Percentiles rank a stretch among this genome's conserved stretches.
These are phyloP conservation scores for Saksenaea oblongispora DNA, from an alignment of 371 early-diverging fungal species.

Conservation along the genomic window DNA sequence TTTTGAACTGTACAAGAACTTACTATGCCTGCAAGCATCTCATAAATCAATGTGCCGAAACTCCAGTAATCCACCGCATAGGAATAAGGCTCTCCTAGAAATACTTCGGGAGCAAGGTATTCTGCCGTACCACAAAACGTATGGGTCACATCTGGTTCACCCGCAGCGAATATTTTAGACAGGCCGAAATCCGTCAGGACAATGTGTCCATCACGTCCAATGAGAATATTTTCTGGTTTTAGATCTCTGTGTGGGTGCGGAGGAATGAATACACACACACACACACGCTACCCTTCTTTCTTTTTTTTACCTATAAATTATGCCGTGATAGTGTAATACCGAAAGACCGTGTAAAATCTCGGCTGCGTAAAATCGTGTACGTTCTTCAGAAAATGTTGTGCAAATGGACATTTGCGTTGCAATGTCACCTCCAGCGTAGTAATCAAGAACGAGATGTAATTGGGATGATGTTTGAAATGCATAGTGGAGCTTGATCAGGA, in stretches of 20 bases:
- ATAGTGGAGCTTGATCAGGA: conserved; percentile 69
- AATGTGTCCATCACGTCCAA: conserved; percentile 81
- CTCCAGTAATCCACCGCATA: conserved; percentile 97
- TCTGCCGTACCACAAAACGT: conserved; percentile 97
- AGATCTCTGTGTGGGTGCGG: conserved; percentile 54
- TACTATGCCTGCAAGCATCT: conserved; percentile 73
- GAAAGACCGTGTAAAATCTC: conserved; percentile 86
- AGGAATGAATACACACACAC: no score
- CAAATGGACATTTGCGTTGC: conserved; percentile 76
- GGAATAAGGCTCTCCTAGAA: conserved; percentile 81
- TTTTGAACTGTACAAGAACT: conserved; percentile 20
- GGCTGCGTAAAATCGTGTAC: conserved; percentile 83
- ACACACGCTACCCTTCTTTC: no score
- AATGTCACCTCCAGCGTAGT: conserved; percentile 81
- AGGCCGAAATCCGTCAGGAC: conserved; percentile 89
- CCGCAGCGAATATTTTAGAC: conserved; percentile 62
- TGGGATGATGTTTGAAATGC: conserved; percentile 72
- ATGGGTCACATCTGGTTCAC: conserved; percentile 57
- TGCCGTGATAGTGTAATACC: conserved; percentile 82
- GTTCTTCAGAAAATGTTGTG: conserved; percentile 67
- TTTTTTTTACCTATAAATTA: conserved; percentile 71
- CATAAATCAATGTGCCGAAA: conserved; percentile 91
- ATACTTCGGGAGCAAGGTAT: conserved; percentile 89
- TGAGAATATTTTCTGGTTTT: conserved; percentile 84
- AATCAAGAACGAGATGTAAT: conserved; percentile 86